Evolutionary conservation across 2,329 filamentous ascomycete genomes (phyloP), one percentile per base, ranked within the genome.

Genomic region (Diaporthe batatas): DNA sequence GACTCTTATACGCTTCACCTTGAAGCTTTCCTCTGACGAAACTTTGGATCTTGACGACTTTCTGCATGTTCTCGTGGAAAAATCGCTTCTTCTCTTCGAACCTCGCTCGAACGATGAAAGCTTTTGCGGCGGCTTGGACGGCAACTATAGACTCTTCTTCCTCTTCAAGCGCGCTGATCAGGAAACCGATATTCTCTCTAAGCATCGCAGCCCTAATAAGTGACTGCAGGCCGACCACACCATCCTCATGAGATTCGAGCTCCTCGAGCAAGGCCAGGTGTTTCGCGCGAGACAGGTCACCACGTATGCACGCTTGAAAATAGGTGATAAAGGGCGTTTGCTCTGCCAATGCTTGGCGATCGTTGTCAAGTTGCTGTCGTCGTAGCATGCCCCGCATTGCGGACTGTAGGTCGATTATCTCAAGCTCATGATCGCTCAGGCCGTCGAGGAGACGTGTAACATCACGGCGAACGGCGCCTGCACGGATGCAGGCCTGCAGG

Each of bases 1-100:
- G 87, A 80, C 94, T 98, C 88, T 98, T 98, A 87, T 99, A 99
- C 2, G 96, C 96, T 83, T 99, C 94, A 68, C 96, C 96, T 82
- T 99, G 96, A 65, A 98, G 94, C 80, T 97, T 96, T 76, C 92
- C 96, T 75, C 96, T 91, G 69, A 98, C 92, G 77, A 98, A 97
- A 81, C 96, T 99, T 81, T 99, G 97, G 72, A 98, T 95, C 83
- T 99, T 99, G 86, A 99, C 92, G 34, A 99, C 96, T 83, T 97
- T 98, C 79, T 98, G 91, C 96, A 99, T 99, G 79, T 99, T 99
- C 83, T 97, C 92, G 77, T 93, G 92, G 86, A 95, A 99, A 84
- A 93, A 96, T 29, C 91, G 91, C 80, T 93, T 91, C 87, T 98
- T 98, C 81, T 97, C 94, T 68, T 89, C 90, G 78, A 97, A 98